phyloP scores from a whole-genome alignment of 2,329 filamentous ascomycete genomes.

The Fusarium praegraminearum region DNA sequence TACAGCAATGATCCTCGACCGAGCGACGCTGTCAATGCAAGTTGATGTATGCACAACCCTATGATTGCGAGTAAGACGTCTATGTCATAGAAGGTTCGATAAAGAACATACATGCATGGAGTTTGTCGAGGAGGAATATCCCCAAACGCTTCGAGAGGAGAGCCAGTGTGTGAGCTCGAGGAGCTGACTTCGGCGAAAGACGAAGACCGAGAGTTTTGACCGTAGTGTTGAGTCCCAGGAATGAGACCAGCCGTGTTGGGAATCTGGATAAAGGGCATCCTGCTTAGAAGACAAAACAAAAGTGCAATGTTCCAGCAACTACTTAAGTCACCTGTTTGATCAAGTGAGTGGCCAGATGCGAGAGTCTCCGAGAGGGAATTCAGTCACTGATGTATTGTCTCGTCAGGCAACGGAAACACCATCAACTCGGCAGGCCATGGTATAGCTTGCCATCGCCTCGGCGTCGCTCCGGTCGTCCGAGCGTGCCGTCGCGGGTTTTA shows the following conservation, averaged over 20 bases:
- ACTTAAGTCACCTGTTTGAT: too few relatives aligned
- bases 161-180: accelerated
- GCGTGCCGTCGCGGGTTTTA: accelerated
- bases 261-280: background rate
- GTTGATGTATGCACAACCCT: background rate
- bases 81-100: accelerated
- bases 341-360: too few relatives aligned
- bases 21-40: accelerated
- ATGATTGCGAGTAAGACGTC: accelerated
- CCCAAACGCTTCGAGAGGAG: background rate
- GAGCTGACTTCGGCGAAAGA: accelerated
- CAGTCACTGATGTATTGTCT: background rate
- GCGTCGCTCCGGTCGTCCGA: background rate
- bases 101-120: background rate
- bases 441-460: background rate
- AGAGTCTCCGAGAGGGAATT: accelerated
- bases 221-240: accelerated
- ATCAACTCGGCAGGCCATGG: accelerated
- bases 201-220: accelerated
- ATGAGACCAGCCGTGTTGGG: accelerated
- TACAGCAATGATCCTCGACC: background rate
- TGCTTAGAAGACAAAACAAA: accelerated
- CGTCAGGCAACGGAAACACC: too few relatives aligned
- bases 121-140: background rate
- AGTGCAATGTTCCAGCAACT: background rate